These are phyloP conservation scores for Colletotrichum salicis DNA, from an alignment of 2,329 filamentous ascomycete genomes.

Conservation along the genomic window DNA sequence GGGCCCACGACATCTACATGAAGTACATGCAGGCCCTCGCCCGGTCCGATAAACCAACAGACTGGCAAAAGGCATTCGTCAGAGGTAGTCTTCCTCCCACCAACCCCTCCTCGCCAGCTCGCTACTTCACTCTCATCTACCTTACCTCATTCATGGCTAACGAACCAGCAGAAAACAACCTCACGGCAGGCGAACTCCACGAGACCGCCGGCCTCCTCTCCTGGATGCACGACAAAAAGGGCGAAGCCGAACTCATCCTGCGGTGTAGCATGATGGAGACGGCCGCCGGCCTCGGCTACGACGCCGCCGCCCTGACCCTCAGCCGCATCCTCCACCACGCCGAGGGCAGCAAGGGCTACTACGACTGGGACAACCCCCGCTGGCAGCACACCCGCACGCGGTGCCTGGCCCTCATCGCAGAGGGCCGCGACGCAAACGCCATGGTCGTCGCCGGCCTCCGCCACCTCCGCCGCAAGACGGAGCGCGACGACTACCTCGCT, in stretches of 20 bases:
- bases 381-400: slow-evolving; percentile 40
- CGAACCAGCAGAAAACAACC: slow-evolving; percentile 5
- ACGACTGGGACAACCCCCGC: slow-evolving; percentile 37
- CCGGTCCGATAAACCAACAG: not conserved
- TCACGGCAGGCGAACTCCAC: slow-evolving; percentile 4
- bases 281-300: slow-evolving; percentile 45
- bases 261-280: slow-evolving; percentile 42
- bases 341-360: not conserved
- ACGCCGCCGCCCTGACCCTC: slow-evolving; percentile 42
- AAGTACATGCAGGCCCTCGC: not conserved
- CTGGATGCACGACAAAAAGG: not conserved
- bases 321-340: not conserved
- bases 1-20: slow-evolving; percentile 18
- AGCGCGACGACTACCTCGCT: slow-evolving; percentile 1
- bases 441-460: slow-evolving; percentile 44
- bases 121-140: not conserved
- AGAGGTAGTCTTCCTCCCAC: not conserved
- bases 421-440: slow-evolving; percentile 47
- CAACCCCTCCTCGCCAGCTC: too few relatives aligned
- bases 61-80: slow-evolving; percentile 14
- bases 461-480: not conserved
- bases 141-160: not conserved
- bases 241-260: slow-evolving; percentile 7
- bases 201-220: slow-evolving; percentile 2
- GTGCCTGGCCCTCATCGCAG: slow-evolving; percentile 45